These are phyloP conservation scores for Coemansia sp. DNA, from an alignment of 192 early-diverging fungal species.

Conservation along the genomic window DNA sequence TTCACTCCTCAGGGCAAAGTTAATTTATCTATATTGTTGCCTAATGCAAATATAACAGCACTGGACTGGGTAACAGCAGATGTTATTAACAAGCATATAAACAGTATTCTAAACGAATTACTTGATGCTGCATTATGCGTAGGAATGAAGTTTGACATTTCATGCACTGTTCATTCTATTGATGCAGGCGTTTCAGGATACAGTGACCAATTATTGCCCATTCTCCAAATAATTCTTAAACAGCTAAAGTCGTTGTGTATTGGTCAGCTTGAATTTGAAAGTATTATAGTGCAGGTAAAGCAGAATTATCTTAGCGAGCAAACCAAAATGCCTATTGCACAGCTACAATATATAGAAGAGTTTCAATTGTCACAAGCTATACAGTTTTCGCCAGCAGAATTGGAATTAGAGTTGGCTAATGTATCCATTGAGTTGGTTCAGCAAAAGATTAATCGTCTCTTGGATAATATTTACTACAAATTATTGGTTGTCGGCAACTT, in stretches of 20 bases:
- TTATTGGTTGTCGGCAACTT: conserved; percentile 80
- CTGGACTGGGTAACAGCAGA: neutral
- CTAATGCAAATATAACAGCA: neutral
- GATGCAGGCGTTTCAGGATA: neutral
- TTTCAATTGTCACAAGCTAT: neutral
- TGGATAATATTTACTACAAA: conserved; percentile 60
- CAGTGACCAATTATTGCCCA: neutral
- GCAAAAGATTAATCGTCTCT: neutral
- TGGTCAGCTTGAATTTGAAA: neutral
- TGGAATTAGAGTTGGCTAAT: neutral
- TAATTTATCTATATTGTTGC: neutral
- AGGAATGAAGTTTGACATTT: neutral
- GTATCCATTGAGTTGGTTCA: neutral
- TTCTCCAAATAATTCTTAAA: neutral
- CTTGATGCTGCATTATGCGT: neutral
- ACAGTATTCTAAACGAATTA: neutral
- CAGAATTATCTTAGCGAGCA: neutral
- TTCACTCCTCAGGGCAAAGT: conserved; percentile 74
- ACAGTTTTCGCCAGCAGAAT: neutral
- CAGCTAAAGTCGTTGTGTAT: neutral
- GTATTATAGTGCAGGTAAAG: neutral
- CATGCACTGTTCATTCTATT: neutral
- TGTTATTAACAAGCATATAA: neutral
- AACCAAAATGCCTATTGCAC: neutral
- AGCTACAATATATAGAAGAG: neutral